A percentile compares a stretch with the other conserved stretches of the same genome.
phyloP scores from a whole-genome alignment of 768 basidiomycete species.

The Calocybe indica region DNA sequence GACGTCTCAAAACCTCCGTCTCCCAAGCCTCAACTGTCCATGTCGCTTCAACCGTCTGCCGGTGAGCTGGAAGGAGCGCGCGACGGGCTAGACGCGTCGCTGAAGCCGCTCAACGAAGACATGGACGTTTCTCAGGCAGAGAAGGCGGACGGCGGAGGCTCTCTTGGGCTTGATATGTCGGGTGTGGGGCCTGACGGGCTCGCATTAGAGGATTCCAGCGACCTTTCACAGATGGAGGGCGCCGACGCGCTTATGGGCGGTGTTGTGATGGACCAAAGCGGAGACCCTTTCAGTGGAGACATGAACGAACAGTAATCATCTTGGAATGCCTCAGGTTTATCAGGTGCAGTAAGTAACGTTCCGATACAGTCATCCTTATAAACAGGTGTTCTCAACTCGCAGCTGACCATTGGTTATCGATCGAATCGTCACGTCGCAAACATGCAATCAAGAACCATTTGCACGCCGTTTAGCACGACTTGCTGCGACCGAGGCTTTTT shows the following conservation, averaged over 20 bases:
- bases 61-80: conserved; percentile 30
- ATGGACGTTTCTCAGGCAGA: conserved; percentile 33
- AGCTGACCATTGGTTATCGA: too few species aligned
- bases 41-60: conserved; percentile 42
- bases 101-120: conserved; percentile 47
- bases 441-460: too few species aligned
- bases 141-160: conserved; percentile 27
- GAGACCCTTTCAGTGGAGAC: conserved; percentile 49
- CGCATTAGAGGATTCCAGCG: conserved; percentile 44
- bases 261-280: conserved; percentile 50
- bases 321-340: too few species aligned
- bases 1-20: conserved; percentile 60
- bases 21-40: conserved; percentile 58
- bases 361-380: too few species aligned
- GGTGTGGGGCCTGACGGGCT: conserved; percentile 62
- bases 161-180: conserved; percentile 56
- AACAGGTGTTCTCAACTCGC: too few species aligned
- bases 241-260: conserved; percentile 53
- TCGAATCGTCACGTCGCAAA: too few species aligned
- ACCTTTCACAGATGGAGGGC: conserved; percentile 51
- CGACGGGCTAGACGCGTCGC: conserved; percentile 45
- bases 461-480: too few species aligned
- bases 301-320: too few species aligned
- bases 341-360: too few species aligned
- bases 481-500: too few species aligned